Evolutionary conservation across 768 basidiomycete genomes (phyloP).

Genomic region (Suillus americanus): DNA sequence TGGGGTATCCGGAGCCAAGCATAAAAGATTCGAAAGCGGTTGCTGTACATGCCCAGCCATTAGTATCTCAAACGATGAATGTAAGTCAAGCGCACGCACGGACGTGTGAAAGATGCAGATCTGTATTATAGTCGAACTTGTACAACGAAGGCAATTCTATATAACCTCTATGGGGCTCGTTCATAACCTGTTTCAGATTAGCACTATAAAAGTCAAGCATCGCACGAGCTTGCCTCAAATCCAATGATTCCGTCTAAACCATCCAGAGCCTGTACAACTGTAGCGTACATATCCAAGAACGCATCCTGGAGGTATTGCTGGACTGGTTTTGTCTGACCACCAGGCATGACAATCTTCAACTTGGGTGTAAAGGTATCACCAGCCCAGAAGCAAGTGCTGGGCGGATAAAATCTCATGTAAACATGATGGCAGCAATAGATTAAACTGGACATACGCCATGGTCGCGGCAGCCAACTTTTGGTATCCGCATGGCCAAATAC

Average conservation of each 20-base stretch:
- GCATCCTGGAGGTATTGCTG: slow-evolving; percentile 83
- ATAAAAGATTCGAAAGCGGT: slow-evolving; percentile 88
- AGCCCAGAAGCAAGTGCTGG: slow-evolving; percentile 90
- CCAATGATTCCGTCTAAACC: slow-evolving; percentile 81
- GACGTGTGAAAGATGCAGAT: slow-evolving; percentile 80
- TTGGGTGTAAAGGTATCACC: slow-evolving; percentile 86
- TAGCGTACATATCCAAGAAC: slow-evolving; percentile 76
- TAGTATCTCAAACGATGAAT: not conserved
- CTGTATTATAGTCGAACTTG: slow-evolving; percentile 90
- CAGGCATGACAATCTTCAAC: slow-evolving; percentile 48
- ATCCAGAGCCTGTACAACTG: slow-evolving; percentile 65
- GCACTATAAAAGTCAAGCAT: not conserved
- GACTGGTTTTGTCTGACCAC: slow-evolving; percentile 56
- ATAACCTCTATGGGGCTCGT: slow-evolving; percentile 94
- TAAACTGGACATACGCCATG: slow-evolving; percentile 66
- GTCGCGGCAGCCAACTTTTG: slow-evolving; percentile 91
- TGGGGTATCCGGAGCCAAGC: slow-evolving; percentile 87
- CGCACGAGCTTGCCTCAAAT: slow-evolving; percentile 66
- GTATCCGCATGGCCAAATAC: slow-evolving; percentile 93
- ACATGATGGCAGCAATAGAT: slow-evolving; percentile 2
- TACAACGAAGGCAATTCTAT: slow-evolving; percentile 80
- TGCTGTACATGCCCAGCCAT: slow-evolving; percentile 40
- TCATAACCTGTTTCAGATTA: slow-evolving; percentile 65
- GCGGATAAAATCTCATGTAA: not conserved
- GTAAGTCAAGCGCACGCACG: slow-evolving; percentile 47